Evolutionary conservation across 2,329 filamentous ascomycete genomes (phyloP).

Genomic region (Trichoderma koningii): DNA sequence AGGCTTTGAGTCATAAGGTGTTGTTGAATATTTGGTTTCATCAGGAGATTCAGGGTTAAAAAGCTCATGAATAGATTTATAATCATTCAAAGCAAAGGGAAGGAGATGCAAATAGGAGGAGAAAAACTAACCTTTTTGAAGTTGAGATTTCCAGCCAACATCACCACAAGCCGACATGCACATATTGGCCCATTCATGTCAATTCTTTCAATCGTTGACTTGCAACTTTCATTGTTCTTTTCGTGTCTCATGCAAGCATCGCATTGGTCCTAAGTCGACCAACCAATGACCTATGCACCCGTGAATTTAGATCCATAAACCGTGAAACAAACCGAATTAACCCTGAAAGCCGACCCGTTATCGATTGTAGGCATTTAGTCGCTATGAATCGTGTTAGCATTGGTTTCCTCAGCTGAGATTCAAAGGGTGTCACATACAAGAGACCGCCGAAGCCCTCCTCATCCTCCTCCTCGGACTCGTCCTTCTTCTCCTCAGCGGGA

Average conservation of each 20-base stretch:
- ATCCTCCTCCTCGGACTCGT: slow-evolving; percentile 69
- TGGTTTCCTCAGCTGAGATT: neutral
- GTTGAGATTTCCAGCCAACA: neutral
- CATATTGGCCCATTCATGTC: neutral
- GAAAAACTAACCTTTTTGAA: slow-evolving; percentile 50
- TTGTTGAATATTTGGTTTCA: slow-evolving; percentile 55
- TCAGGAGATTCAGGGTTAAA: slow-evolving; percentile 67
- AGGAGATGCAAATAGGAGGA: slow-evolving; percentile 30
- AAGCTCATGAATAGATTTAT: slow-evolving; percentile 62
- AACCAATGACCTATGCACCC: slow-evolving; percentile 53
- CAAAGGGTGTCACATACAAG: slow-evolving; percentile 55
- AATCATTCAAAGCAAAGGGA: slow-evolving; percentile 52
- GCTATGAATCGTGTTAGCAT: slow-evolving; percentile 49
- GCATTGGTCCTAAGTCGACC: slow-evolving; percentile 44
- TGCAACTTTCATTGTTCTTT: slow-evolving; percentile 36
- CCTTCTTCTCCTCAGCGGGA: slow-evolving; percentile 63
- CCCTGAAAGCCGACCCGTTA: slow-evolving; percentile 46
- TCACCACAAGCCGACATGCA: slow-evolving; percentile 23
- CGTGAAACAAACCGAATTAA: slow-evolving; percentile 48
- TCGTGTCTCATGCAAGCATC: slow-evolving; percentile 40
- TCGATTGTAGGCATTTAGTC: slow-evolving; percentile 53
- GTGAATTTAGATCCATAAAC: slow-evolving; percentile 44
- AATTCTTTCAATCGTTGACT: slow-evolving; percentile 25
- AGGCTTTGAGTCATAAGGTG: slow-evolving; percentile 56
- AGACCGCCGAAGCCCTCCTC: slow-evolving; percentile 78